Evolutionary conservation across 306 rosid species (phyloP).

Genomic region (Cotoneaster glaucophyllus): DNA sequence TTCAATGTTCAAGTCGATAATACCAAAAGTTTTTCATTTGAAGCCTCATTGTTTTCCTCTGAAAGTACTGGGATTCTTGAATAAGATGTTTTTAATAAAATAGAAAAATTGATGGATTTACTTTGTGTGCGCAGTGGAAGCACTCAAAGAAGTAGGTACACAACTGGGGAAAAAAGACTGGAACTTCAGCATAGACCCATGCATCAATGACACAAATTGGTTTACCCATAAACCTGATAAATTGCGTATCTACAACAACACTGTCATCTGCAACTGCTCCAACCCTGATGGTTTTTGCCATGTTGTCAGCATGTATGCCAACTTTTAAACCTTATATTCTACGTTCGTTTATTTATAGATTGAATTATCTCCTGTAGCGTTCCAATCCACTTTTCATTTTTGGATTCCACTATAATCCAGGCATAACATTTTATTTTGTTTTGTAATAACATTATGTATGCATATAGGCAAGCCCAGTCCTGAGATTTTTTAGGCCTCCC

Average conservation of each 20-base stretch:
- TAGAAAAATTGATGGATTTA: background rate
- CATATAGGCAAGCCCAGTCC: too few relatives aligned
- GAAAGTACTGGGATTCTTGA: too few relatives aligned
- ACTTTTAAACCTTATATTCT: background rate
- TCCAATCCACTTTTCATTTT: background rate
- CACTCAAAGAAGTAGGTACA: background rate
- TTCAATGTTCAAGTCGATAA: background rate
- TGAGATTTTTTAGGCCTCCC: too few relatives aligned
- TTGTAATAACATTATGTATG: too few relatives aligned
- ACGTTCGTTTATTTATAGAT: background rate
- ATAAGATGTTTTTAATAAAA: background rate
- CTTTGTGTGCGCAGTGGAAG: constrained; percentile 6
- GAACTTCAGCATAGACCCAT: constrained; percentile 18
- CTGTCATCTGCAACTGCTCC: constrained; percentile 16
- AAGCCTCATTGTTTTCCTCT: background rate
- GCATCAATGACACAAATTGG: constrained; percentile 7
- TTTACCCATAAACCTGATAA: background rate
- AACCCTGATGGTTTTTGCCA: background rate
- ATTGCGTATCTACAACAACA: constrained; percentile 7
- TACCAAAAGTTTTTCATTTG: background rate
- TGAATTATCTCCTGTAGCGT: background rate
- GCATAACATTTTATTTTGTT: too few relatives aligned
- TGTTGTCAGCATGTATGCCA: background rate
- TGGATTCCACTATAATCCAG: too few relatives aligned
- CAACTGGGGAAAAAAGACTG: constrained; percentile 19